Percentiles rank a stretch among this genome's conserved stretches.
phyloP scores from a whole-genome alignment of 208 protist species.

The Spongospora subterranea region DNA sequence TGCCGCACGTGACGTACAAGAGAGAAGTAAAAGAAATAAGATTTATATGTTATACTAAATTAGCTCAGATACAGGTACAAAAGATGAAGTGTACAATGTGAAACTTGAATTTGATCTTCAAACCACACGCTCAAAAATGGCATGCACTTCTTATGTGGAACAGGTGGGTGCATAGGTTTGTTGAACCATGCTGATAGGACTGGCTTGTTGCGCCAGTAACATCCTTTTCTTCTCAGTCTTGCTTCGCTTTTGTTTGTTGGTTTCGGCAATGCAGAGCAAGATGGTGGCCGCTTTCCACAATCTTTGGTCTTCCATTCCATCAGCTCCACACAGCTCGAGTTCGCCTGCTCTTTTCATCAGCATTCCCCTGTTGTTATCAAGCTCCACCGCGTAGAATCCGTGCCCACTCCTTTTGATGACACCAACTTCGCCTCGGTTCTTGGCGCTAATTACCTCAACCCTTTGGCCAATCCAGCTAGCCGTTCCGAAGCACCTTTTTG shows the following conservation, averaged over 20 bases:
- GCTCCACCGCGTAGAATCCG: constrained; percentile 47
- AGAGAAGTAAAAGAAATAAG: no score
- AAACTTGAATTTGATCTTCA: no score
- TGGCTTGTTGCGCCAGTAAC: constrained; percentile 40
- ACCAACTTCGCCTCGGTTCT: constrained; percentile 50
- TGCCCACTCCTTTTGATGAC: constrained; percentile 27
- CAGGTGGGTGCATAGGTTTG: no score
- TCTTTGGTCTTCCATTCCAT: not conserved
- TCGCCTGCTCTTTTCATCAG: constrained; percentile 47
- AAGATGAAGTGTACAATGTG: no score
- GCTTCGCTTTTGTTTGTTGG: constrained; percentile 5
- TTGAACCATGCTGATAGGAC: no score
- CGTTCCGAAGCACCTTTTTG: not conserved
- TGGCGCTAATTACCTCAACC: not conserved
- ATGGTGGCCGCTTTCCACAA: constrained; percentile 51
- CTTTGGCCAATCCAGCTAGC: constrained; percentile 32
- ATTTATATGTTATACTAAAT: no score
- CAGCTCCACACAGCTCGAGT: constrained; percentile 39
- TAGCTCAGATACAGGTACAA: no score
- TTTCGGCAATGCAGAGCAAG: constrained; percentile 56
- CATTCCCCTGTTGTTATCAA: constrained; percentile 12
- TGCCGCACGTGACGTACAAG: no score
- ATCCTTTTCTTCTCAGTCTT: constrained; percentile 39
- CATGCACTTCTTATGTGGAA: no score
- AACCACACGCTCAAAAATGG: no score